Evolutionary conservation across 768 basidiomycete genomes (phyloP).

Genomic region (Kwoniella pini): DNA sequence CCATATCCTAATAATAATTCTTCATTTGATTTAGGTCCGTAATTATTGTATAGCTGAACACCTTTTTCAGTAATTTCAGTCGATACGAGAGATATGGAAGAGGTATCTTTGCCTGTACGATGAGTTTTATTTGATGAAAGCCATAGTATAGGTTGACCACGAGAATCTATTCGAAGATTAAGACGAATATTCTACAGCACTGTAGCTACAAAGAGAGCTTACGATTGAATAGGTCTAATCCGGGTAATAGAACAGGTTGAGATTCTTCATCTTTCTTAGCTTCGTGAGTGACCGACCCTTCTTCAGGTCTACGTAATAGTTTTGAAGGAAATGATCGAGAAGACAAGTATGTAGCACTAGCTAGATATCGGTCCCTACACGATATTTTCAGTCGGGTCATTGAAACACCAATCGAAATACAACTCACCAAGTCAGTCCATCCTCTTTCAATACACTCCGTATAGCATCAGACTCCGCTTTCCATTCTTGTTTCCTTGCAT

Average conservation of each 20-base stretch:
- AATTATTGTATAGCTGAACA: slow-evolving; percentile 81
- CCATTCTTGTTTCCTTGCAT: slow-evolving; percentile 68
- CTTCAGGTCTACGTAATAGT: slow-evolving; percentile 63
- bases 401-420: too few species aligned
- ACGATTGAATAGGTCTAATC: slow-evolving; percentile 80
- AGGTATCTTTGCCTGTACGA: slow-evolving; percentile 29
- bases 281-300: slow-evolving; percentile 50
- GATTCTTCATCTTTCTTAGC: slow-evolving; percentile 26
- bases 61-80: slow-evolving; percentile 58
- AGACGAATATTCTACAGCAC: not conserved
- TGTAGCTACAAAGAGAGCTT: not conserved
- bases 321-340: slow-evolving; percentile 89
- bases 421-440: slow-evolving; percentile 68
- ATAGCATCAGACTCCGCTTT: slow-evolving; percentile 66
- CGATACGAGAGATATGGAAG: slow-evolving; percentile 65
- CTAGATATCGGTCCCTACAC: slow-evolving; percentile 69
- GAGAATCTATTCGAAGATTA: slow-evolving; percentile 58
- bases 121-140: slow-evolving; percentile 55
- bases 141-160: slow-evolving; percentile 82
- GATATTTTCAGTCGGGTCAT: too few species aligned
- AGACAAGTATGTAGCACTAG: slow-evolving; percentile 73
- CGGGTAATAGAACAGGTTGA: slow-evolving; percentile 80
- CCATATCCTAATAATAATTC: slow-evolving; percentile 91
- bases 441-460: slow-evolving; percentile 54
- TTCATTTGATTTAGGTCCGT: slow-evolving; percentile 85